Conservation (phyloP, 164 flowering plant genomes). For the Chloranthus sessilifolius region DNA sequence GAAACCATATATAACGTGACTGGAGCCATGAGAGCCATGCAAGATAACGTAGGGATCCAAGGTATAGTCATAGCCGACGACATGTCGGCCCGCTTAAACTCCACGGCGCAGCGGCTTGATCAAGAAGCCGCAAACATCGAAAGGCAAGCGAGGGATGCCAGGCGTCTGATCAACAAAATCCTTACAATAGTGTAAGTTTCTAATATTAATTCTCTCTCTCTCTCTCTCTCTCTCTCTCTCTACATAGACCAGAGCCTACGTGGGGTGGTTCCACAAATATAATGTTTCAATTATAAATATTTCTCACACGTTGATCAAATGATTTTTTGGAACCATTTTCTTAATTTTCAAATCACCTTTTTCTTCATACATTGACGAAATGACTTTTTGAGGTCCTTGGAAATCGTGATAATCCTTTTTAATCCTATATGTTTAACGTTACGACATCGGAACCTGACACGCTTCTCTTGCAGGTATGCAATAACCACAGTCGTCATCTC, state of each 20-base stretch:
- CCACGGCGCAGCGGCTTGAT: constrained; percentile 51
- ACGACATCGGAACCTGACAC: not conserved
- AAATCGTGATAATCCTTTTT: no score
- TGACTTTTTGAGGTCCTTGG: no score
- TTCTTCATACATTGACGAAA: no score
- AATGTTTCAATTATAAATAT: no score
- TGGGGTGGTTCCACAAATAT: no score
- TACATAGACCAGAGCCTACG: no score
- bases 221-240: constrained; percentile 4
- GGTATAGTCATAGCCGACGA: constrained; percentile 9
- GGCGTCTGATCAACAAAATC: constrained; percentile 45
- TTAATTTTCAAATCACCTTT: no score
- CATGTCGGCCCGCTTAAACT: constrained; percentile 36
- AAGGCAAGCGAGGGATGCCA: constrained; percentile 53
- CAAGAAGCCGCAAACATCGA: constrained; percentile 44
- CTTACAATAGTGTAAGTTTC: constrained; percentile 56
- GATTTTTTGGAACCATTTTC: no score
- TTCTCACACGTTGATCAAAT: no score
- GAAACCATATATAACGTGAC: constrained; percentile 57
- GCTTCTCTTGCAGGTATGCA: constrained; percentile 43
- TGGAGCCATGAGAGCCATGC: constrained; percentile 56
- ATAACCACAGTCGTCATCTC: constrained; percentile 36
- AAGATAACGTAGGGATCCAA: constrained; percentile 23
- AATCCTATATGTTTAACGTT: no score
- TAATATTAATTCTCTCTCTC: constrained; percentile 8